Conservation (phyloP, 257 asterid species). For the Solanum appendiculatum region DNA sequence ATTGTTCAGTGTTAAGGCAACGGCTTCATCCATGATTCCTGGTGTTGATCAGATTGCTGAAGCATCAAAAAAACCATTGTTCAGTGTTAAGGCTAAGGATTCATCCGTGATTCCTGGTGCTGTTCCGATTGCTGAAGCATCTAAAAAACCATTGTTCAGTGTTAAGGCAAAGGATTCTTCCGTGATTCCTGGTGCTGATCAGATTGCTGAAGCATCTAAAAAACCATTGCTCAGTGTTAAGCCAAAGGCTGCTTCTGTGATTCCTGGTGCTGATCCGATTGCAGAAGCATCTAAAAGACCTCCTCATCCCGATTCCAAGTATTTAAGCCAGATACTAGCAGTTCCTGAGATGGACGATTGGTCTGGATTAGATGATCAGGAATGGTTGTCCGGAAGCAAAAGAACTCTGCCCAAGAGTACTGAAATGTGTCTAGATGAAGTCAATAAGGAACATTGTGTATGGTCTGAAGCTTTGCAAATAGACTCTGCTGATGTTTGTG, state of each 20-base stretch:
- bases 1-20: conserved; percentile 19
- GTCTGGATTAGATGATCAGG: conserved; percentile 44
- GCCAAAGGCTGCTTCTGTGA: conserved; percentile 18
- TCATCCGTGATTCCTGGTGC: conserved; percentile 6
- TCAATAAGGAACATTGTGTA: conserved; percentile 21
- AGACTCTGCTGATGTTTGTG: conserved; percentile 50
- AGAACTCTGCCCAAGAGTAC: conserved; percentile 12
- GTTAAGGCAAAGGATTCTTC: conserved; percentile 22
- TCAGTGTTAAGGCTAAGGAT: conserved; percentile 23
- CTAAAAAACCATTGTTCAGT: conserved; percentile 21
- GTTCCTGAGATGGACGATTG: conserved; percentile 44
- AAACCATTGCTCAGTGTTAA: conserved; percentile 23
- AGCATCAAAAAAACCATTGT: conserved; percentile 24
- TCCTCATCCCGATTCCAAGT: conserved; percentile 70
- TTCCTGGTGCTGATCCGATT: conserved; percentile 15
- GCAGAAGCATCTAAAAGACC: conserved; percentile 28
- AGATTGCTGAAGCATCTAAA: conserved; percentile 17
- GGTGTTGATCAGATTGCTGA: conserved; percentile 15
- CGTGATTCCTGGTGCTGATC: conserved; percentile 11
- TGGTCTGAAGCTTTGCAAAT: conserved; percentile 60
- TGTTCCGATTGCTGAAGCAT: conserved; percentile 17
- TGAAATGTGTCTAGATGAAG: conserved; percentile 7
- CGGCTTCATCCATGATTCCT: conserved; percentile 8
- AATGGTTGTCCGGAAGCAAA: conserved; percentile 45
- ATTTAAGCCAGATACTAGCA: conserved; percentile 33